Conservation (phyloP, 108 stramenopile species). For the Cyclotella sp. region DNA sequence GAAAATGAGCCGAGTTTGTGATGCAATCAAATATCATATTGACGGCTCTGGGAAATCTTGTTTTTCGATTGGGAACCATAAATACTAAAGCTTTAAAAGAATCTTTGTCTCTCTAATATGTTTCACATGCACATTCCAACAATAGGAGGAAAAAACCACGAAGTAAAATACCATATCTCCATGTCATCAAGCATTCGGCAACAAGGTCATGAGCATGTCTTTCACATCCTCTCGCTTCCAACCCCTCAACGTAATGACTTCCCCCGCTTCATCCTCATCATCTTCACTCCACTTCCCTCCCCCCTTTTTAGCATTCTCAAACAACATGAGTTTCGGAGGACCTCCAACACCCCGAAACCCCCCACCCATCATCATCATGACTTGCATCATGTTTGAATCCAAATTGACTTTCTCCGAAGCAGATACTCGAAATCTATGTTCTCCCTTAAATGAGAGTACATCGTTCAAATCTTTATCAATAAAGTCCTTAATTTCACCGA, state of each 20-base stretch:
- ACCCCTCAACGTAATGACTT: constrained; percentile 55
- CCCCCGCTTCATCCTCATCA: constrained; percentile 54
- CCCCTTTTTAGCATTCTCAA: constrained; percentile 49
- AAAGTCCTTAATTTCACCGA: constrained; percentile 52
- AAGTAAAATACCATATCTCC: neutral
- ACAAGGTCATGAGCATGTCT: constrained; percentile 68
- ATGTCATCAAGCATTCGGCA: constrained; percentile 55
- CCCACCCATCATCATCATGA: constrained; percentile 45
- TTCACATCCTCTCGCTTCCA: constrained; percentile 72
- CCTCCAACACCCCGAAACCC: constrained; percentile 30
- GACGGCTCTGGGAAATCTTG: neutral
- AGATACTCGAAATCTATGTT: constrained; percentile 33
- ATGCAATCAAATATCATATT: too few species aligned
- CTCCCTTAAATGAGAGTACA: constrained; percentile 57
- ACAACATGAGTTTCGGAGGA: constrained; percentile 44
- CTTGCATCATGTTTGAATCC: constrained; percentile 21
- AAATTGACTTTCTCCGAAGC: constrained; percentile 10
- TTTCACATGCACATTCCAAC: neutral
- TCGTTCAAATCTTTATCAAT: constrained; percentile 53
- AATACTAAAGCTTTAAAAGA: too few species aligned
- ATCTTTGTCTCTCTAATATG: too few species aligned
- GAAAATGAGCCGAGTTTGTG: too few species aligned
- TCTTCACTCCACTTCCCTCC: constrained; percentile 48
- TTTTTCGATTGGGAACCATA: too few species aligned
- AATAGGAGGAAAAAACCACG: too few species aligned